Percentiles rank a stretch among this genome's conserved stretches.
Conservation (phyloP, 768 basidiomycete genomes). For the Lactarius tabidus region DNA sequence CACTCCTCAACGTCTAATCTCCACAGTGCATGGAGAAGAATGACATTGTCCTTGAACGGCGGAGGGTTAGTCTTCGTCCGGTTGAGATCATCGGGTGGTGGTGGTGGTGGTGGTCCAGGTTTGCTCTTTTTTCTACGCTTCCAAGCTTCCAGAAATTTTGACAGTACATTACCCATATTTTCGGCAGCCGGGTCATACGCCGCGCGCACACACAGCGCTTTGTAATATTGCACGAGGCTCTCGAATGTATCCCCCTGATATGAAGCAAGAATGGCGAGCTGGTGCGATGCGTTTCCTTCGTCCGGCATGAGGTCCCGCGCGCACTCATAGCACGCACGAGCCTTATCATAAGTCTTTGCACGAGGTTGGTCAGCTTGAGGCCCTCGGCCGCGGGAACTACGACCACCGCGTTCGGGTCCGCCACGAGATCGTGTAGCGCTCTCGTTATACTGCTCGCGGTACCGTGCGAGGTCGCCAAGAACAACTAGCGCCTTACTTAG, state of each 20-base stretch:
- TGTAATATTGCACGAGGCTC: conserved; percentile 83
- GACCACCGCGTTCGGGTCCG: conserved; percentile 60
- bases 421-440: conserved; percentile 58
- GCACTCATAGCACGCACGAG: conserved; percentile 79
- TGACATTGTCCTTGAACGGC: conserved; percentile 66
- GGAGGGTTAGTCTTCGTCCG: conserved; percentile 48
- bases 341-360: conserved; percentile 62
- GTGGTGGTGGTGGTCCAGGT: conserved; percentile 35
- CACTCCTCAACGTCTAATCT: conserved; percentile 53
- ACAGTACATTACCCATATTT: conserved; percentile 73
- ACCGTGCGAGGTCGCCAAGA: conserved; percentile 91
- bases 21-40: conserved; percentile 77
- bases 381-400: conserved; percentile 45
- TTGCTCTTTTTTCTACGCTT: conserved; percentile 36
- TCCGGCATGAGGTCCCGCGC: conserved; percentile 78
- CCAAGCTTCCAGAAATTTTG: conserved; percentile 61
- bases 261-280: conserved; percentile 87
- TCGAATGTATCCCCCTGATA: conserved; percentile 81
- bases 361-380: conserved; percentile 34
- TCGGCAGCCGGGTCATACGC: conserved; percentile 86
- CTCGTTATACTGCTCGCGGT: conserved; percentile 87
- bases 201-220: conserved; percentile 79
- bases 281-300: conserved; percentile 94
- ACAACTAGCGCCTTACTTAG: conserved; percentile 87
- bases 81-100: conserved; percentile 39